phyloP scores from a whole-genome alignment of 768 basidiomycete species.

The Paxillus involutus region DNA sequence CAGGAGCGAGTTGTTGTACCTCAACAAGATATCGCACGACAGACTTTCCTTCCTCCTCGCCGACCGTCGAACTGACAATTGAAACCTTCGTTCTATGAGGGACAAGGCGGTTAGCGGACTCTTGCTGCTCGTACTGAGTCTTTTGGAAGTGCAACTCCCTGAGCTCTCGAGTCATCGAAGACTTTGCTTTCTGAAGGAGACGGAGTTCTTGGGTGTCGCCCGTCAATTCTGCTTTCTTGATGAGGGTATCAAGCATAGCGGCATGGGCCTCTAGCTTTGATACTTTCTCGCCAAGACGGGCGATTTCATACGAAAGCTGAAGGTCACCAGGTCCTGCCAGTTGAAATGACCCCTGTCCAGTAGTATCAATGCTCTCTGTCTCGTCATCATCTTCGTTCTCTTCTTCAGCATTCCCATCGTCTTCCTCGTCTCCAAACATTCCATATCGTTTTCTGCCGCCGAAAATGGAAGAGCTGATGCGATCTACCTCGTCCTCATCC shows the following conservation, averaged over 20 bases:
- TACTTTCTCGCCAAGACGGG: slow-evolving; percentile 74
- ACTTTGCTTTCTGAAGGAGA: slow-evolving; percentile 79
- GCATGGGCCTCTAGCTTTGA: slow-evolving; percentile 78
- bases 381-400: slow-evolving; percentile 45
- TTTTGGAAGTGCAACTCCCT: slow-evolving; percentile 87
- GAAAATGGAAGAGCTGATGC: slow-evolving; percentile 3
- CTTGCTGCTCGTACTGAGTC: slow-evolving; percentile 91
- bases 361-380: slow-evolving; percentile 19
- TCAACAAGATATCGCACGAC: slow-evolving; percentile 92
- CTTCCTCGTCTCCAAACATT: slow-evolving; percentile 38
- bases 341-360: slow-evolving; percentile 56
- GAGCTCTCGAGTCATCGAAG: slow-evolving; percentile 78
- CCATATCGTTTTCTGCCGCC: slow-evolving; percentile 25
- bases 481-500: slow-evolving; percentile 5
- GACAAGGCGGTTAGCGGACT: slow-evolving; percentile 83
- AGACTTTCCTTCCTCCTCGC: slow-evolving; percentile 84
- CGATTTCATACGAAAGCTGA: slow-evolving; percentile 84
- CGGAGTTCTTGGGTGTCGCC: slow-evolving; percentile 86
- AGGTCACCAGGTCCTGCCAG: slow-evolving; percentile 88
- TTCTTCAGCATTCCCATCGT: slow-evolving; percentile 40
- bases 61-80: slow-evolving; percentile 80
- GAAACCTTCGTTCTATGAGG: slow-evolving; percentile 83
- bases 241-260: slow-evolving; percentile 79
- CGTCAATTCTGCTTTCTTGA: slow-evolving; percentile 93
- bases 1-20: slow-evolving; percentile 81